phyloP scores from a whole-genome alignment of 768 basidiomycete genomes.

The Leccinum olivaceopallidum region DNA sequence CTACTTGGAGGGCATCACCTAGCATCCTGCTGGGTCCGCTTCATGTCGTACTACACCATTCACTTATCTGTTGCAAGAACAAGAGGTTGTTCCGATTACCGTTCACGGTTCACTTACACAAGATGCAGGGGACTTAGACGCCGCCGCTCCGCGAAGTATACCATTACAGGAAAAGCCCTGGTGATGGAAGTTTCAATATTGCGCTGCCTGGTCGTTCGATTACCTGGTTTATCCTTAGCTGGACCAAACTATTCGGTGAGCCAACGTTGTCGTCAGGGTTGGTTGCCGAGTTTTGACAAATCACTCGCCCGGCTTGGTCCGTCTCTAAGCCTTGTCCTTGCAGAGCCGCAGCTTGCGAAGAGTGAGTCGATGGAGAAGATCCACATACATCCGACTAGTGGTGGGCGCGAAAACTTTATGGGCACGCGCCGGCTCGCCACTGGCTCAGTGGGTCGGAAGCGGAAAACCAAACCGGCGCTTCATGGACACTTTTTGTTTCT shows the following conservation, averaged over 20 bases:
- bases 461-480: conserved; percentile 17
- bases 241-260: conserved; percentile 18
- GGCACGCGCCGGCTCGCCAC: conserved; percentile 7
- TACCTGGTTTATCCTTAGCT: conserved; percentile 23
- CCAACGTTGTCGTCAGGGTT: conserved; percentile 10
- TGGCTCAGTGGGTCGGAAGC: conserved; percentile 15
- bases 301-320: conserved; percentile 9
- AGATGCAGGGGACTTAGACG: background rate
- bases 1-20: conserved; percentile 1
- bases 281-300: conserved; percentile 2
- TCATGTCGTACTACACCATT: background rate
- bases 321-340: conserved; percentile 1
- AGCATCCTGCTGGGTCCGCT: background rate
- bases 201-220: conserved; percentile 21
- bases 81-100: conserved; percentile 3
- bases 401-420: conserved; percentile 15
- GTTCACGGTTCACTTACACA: conserved; percentile 11
- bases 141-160: background rate
- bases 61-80: conserved; percentile 3
- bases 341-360: conserved; percentile 8
- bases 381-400: conserved; percentile 11
- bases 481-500: conserved; percentile 12
- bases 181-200: conserved; percentile 13
- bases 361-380: conserved; percentile 8
- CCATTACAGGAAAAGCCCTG: conserved; percentile 10